Evolutionary conservation across 371 early-diverging fungal genomes (phyloP), one percentile per base, ranked within the genome.

Genomic region (Apophysomyces elegans): DNA sequence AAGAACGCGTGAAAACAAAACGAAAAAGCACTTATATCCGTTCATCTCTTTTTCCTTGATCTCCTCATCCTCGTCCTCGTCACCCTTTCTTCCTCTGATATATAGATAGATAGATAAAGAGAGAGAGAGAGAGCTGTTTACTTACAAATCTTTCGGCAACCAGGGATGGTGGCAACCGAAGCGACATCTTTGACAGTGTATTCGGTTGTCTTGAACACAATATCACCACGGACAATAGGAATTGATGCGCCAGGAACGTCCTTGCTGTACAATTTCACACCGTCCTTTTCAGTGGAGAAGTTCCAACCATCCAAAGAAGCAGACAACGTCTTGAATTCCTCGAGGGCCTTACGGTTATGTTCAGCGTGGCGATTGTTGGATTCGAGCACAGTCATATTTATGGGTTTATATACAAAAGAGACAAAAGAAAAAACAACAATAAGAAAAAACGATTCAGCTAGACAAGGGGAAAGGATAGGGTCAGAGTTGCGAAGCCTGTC

Each of bases 341-440:
- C 61, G 13, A 75, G 62, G 21, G 61, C 59, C 62, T 75, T 64
- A 54, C 72, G 72, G 26, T 64, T 56, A 7, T 61, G 38, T n/a
- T 36, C 68, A 63, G 75, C 69, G 44, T 75, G 75, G 36, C 72
- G 75, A 38, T 75, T 69, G 70, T 60, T 60, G 41, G 71, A 67
- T 62, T 73, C 74, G 26, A 73, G 59, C 64, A 73, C 62, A 63
- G 64, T 56, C 79, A 77, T 61, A 47, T 56, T 38, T 72, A 70
- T 0, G 47, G 67, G 39, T 72, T 72, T 59, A 64, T 74, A 11
- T 74, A 74, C 54, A 50, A 50, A 32, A 21, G 4, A 26, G 9
- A 8, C 16, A 59, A 45, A 7, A n/a, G 13, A 37, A 43, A 13
- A 56, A 43, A 11, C 2, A 58, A 46, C 6, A 58, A 46, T 12